These are phyloP conservation scores for Aureobasidium sp. DNA, from an alignment of 2,329 filamentous ascomycete genomes.

Conservation along the genomic window DNA sequence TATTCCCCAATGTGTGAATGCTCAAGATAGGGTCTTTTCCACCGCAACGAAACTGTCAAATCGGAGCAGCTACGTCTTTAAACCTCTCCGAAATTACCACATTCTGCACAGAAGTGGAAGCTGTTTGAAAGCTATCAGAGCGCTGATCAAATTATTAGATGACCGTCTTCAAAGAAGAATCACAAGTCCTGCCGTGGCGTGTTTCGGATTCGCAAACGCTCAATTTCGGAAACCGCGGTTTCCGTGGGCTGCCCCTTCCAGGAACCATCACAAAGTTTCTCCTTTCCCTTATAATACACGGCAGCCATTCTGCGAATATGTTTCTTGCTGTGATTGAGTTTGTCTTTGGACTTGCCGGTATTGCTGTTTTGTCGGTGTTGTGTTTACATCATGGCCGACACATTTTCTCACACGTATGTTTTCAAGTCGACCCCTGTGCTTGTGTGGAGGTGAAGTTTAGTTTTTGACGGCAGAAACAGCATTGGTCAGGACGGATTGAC, in stretches of 20 bases:
- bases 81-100: too few species aligned
- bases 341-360: background rate
- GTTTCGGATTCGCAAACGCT: background rate
- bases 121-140: too few species aligned
- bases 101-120: too few species aligned
- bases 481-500: background rate
- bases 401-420: constrained; percentile 4
- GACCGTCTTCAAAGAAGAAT: too few species aligned
- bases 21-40: too few species aligned
- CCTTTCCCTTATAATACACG: background rate
- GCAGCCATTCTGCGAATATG: background rate
- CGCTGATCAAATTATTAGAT: too few species aligned
- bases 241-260: background rate
- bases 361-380: background rate
- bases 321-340: background rate
- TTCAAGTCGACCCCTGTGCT: too few species aligned
- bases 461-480: background rate
- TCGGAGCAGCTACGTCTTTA: too few species aligned
- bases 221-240: constrained; percentile 5
- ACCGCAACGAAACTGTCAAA: too few species aligned
- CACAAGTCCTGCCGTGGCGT: background rate
- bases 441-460: too few species aligned
- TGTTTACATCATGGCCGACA: constrained; percentile 10
- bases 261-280: background rate
- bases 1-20: too few species aligned